Base-by-base conservation (phyloP, 202 grass and related monocot species). In the Schoenoplectus tabernaemontani region DNA sequence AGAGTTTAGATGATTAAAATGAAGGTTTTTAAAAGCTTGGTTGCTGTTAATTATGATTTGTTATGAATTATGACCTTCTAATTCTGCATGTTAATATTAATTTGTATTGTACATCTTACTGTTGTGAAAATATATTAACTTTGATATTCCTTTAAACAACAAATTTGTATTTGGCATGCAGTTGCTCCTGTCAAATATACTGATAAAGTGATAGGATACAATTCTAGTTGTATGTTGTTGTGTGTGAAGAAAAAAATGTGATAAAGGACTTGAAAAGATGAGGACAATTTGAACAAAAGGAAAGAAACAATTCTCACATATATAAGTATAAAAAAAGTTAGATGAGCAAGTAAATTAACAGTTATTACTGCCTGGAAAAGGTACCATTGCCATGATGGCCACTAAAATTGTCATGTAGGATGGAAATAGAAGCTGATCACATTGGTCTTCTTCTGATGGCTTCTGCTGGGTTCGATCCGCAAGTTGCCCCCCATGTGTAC, bases 341-440 rank as follows among this genome's bases (percentile, higher is more conserved):
- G 16, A 43, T 13, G 66, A 70, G 20, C 24, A 50, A 17, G 8
- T 67, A 20, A 33, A 42, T 20, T 36, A 0, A n/a, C 15, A 4
- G 13, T 54, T n/a, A 41, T 9, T 20, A 10, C 17, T 65, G 13
- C 15, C 33, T 8, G 30, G 62, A 65, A 15, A 34, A 67, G 16
- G 17, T 41, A 42, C 36, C 17, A 67, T 26, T 60, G 36, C 15
- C 1, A 41, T 17, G 36, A 22, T 67, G 6, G 64, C 19, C 37
- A 64, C 28, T 64, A 64, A 15, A 3, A 24, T 2, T 54, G 26
- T 19, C 54, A 17, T 74, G 26, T 53, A 97, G 93, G 89, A 97
- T 88, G 87, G 93, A 93, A 88, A 91, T 93, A 67, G 93, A 97
- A 81, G 88, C 93, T 9, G 93, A 97, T 77, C 87, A 88, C 41